A percentile compares a stretch with the other conserved stretches of the same genome.
phyloP scores from a whole-genome alignment of 176 grass and related monocot genomes.

The Dendrocalamus sinicus region DNA sequence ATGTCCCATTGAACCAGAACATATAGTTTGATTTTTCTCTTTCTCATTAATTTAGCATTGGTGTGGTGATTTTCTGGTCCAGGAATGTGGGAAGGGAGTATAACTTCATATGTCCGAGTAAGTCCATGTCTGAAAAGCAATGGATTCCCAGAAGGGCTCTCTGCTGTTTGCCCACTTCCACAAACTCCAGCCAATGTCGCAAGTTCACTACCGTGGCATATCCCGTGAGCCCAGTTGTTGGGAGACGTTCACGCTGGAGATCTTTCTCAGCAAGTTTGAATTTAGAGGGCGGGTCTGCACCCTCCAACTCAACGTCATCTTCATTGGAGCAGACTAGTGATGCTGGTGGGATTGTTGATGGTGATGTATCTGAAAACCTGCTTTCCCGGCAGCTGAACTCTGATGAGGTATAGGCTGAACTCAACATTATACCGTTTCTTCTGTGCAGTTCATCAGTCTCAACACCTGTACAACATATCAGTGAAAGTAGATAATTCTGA shows the following conservation, averaged over 20 bases:
- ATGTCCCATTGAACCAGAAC: not conserved
- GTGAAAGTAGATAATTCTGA: not conserved
- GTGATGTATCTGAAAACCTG: slow-evolving; percentile 45
- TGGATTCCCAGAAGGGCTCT: slow-evolving; percentile 27
- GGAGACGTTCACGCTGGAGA: slow-evolving; percentile 50
- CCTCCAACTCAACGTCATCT: slow-evolving; percentile 24
- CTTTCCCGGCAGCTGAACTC: slow-evolving; percentile 48
- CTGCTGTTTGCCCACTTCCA: slow-evolving; percentile 28
- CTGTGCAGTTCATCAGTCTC: slow-evolving; percentile 11
- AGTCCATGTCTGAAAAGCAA: slow-evolving; percentile 20
- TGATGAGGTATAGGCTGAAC: slow-evolving; percentile 57
- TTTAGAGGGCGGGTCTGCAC: slow-evolving; percentile 54
- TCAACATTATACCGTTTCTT: not conserved
- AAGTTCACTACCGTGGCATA: slow-evolving; percentile 29
- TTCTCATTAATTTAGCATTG: not conserved
- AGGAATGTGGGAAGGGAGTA: slow-evolving; percentile 43
- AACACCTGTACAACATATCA: not conserved
- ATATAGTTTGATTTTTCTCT: not conserved
- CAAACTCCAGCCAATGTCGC: slow-evolving; percentile 27
- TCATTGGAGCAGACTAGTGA: slow-evolving; percentile 42
- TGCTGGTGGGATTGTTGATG: slow-evolving; percentile 28
- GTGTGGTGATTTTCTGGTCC: not conserved
- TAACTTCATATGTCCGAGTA: slow-evolving; percentile 2
- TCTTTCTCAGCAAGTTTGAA: slow-evolving; percentile 58
- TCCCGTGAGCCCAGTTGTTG: slow-evolving; percentile 36